Base-by-base conservation (phyloP, 192 early-diverging fungal genomes). In the Backusella circina region DNA sequence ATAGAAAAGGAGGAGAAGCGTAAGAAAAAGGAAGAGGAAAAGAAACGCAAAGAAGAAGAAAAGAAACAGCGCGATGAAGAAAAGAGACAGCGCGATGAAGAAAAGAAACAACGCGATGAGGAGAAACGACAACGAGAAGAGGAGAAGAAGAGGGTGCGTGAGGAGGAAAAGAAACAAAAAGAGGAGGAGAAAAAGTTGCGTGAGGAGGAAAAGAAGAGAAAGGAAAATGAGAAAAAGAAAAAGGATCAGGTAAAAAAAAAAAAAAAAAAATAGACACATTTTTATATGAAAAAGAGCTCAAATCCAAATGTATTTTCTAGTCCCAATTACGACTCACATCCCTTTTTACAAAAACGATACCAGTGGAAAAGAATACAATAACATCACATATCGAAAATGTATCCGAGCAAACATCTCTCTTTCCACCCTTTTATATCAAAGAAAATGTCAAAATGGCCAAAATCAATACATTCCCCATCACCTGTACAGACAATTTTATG, bases 391-490 rank as follows among this genome's bases (percentile, higher is more conserved):
- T 41, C 32, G 31, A 84, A 84, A 68, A 82, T 65, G 44, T 79
- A 80, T 36, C 28, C 5, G 47, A 61, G 2, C 5, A 77, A 15
- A 67, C 67, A 35, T 75, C 82, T 6, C 78, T 81, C 4, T 93
- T 93, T 67, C 87, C 80, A 3, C 86, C 87, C 30, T 93, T 91
- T 72, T 85, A 88, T 74, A 75, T 85, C n/a, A 91, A 89, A 65
- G 81, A 86, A 9, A 67, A 79, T 30, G 81, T 86, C 2, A 73
- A 68, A 5, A 61, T 91, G 50, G 87, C 87, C 12, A 71, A 75
- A 1, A 57, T 81, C 30, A 86, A 86, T 76, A 16, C n/a, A 3
- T 8, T 15, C 9, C 7, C 21, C 54, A 28, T 54, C 21, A 54
- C 8, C 51, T n/a, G 26, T 28, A 61, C 23, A 57, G 16, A 10